Evolutionary conservation across 129 eudicot species (phyloP), one percentile per base, ranked within the genome.

Genomic region (Escallonia rubra): DNA sequence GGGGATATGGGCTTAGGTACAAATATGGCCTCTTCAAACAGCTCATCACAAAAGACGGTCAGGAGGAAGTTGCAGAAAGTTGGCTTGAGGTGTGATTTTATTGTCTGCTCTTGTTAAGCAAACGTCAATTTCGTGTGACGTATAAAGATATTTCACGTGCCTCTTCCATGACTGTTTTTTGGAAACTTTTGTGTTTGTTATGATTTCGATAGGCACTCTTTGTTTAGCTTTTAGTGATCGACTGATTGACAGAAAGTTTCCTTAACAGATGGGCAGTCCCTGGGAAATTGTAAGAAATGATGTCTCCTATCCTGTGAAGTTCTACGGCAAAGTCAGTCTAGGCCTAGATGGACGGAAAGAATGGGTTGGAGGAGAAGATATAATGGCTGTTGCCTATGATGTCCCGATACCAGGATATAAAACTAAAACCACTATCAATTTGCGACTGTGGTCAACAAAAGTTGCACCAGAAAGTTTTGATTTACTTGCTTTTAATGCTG

Each of bases 351-450:
- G 96, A 58, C 69, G 23, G 59, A 89, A 83, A 74, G 76, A 81
- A 71, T 89, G 94, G 90, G 78, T 86, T 43, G 94, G 96, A 63
- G 96, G 96, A 47, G 96, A 89, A 77, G 77, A 83, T 62, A 77
- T 89, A 41, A 77, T 74, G 54, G 94, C 86, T 47, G 88, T 86
- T 76, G 94, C 94, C 52, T 89, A 86, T 83, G 96, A 89, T 79
- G 96, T 89, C 52, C 96, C 96, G 9, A 83, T 89, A 53, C 96
- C 94, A 62, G 96, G 96, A 68, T 89, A 86, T 60, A 83, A 83
- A 79, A 89, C 96, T 42, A 86, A 83, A 79, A 89, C 90, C 41
- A 86, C 96, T 3, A 86, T 83, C 53, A 86, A 89, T 76, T 75
- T 89, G 55, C 78, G 96, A 39, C 68, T 89, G 57, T 89, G 96